Conservation (phyloP, 306 rosid species). For the Amphicarpaea edgeworthii region DNA sequence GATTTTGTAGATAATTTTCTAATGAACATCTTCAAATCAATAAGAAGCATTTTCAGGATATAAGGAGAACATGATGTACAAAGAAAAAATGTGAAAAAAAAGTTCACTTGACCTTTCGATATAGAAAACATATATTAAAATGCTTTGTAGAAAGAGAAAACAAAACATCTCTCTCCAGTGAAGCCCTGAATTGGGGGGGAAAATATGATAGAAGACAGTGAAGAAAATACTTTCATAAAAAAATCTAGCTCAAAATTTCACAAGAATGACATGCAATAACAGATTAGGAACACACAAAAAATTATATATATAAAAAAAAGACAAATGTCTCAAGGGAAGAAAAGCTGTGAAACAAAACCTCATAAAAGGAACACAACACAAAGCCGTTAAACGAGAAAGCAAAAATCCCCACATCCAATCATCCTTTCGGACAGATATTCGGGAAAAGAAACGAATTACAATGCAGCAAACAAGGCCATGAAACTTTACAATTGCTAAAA, state of each 20-base stretch:
- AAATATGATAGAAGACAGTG: background rate
- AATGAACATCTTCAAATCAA: slow-evolving; percentile 1
- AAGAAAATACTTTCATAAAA: background rate
- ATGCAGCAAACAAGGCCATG: background rate
- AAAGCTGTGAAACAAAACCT: slow-evolving; percentile 15
- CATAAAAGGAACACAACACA: slow-evolving; percentile 9
- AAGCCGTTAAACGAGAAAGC: slow-evolving; percentile 5
- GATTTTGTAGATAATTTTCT: background rate
- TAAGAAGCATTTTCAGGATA: slow-evolving; percentile 14
- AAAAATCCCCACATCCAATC: background rate
- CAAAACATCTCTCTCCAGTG: background rate
- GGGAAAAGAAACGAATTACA: background rate
- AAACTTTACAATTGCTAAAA: background rate
- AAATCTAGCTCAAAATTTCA: background rate
- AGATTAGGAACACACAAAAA: background rate
- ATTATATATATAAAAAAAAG: background rate
- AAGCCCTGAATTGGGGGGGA: background rate
- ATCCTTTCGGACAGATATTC: background rate
- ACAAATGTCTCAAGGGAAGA: slow-evolving; percentile 1
- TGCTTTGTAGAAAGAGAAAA: background rate
- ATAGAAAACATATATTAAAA: background rate
- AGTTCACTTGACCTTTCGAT: background rate
- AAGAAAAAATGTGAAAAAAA: slow-evolving; percentile 8
- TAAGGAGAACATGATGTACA: background rate
- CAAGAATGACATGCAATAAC: slow-evolving; percentile 1